Evolutionary conservation across 345 rosid genomes (phyloP), one percentile per base, ranked within the genome.

Genomic region (Viola odorata): DNA sequence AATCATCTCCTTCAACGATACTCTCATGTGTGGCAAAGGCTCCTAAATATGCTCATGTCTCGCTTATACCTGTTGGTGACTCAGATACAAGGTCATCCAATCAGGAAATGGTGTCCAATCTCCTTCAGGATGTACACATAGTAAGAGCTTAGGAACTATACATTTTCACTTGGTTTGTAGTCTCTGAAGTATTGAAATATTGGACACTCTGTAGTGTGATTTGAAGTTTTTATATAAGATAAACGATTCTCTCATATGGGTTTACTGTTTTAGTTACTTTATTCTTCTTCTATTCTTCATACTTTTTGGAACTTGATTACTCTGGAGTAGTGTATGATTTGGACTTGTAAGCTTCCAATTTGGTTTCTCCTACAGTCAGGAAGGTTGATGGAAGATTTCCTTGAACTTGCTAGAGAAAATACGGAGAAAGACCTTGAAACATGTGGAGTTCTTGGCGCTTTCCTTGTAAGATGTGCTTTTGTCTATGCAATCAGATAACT

Each of bases 371-470:
- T 11, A 45, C 71, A 86, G 90, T 86, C 96, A 12, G 84, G 74
- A 12, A 81, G 61, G 62, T 77, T 91, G 76, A 70, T 85, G 84
- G 96, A 88, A 74, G 85, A 86, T 78, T 91, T 91, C 69, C 86
- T 85, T 61, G 88, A 86, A 69, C 87, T 91, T 58, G 91, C 96
- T 37, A 80, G 79, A 77, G 90, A 85, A 62, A 91, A 88, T 76
- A 86, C 98, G 13, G 81, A 85, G 68, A 81, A 85, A 50, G 95
- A 91, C 77, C 88, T 88, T 49, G 98, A 91, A 78, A 88, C 96
- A 39, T 88, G 98, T 69, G 98, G 96, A 17, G 73, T 85, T 71
- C 98, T 91, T 38, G 83, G 88, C 68, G 97, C 96, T 39, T 84
- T 81, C 72, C 88, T 82, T 63, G 98, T 91, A 82, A 75, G 88